Evolutionary conservation across 2,329 filamentous ascomycete genomes (phyloP), one percentile per base, ranked within the genome.

Genomic region (Sporothrix luriei): DNA sequence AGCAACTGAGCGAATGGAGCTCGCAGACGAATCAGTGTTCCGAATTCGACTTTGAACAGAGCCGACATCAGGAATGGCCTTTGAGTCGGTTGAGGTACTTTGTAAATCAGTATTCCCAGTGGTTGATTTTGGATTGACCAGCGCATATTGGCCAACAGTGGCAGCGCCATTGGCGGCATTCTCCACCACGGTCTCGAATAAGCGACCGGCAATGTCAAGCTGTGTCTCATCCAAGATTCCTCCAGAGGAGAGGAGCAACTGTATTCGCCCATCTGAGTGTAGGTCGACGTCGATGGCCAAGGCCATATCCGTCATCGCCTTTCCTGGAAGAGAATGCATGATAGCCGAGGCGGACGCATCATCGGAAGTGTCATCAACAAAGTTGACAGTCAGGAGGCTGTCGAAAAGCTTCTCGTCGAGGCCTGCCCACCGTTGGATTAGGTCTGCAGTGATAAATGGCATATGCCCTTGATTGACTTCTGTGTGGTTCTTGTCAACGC

Each of bases 391-490:
- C 16, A 75, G 70, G 19, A 75, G 72, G 43, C 72, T 74, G 64
- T 75, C 72, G 26, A 75, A 75, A 4, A 75, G 68, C 65, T 72
- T 74, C 14, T 73, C 73, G 29, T 75, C 70, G 10, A 68, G 57
- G 6, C 68, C 69, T 9, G 73, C 69, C 74, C 74, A 75, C 29
- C 73, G 74, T 57, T 75, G 74, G 10, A 75, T 61, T 59, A 52
- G 70, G 43, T 74, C 74, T 3, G 68, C 70, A 7, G 61, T 72
- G 24, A 75, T 71, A 7, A 75, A 71, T 11, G 74, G 73, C 74
- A 75, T 75, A 2, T 29, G 16, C 9, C 74, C 74, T 26, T 72
- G 52, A 46, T 72, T 74, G 57, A 68, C 70, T 19, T 61, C 70
- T 0, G 38, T 5, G 29, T 75, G 74, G 65, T 21, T 40, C 16